phyloP scores from a whole-genome alignment of 2,329 filamentous ascomycete species.

The Colletotrichum sp. region DNA sequence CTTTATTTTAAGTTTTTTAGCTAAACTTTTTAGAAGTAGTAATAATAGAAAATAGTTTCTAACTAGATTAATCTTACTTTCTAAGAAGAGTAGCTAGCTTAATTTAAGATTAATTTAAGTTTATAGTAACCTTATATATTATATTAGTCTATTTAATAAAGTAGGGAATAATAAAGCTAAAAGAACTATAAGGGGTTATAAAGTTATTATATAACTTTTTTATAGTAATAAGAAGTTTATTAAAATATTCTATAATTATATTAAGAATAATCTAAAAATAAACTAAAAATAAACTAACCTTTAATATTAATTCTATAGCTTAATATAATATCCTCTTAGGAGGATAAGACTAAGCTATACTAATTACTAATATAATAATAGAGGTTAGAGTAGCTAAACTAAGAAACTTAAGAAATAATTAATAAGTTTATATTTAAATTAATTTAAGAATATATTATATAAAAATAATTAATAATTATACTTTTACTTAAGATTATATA shows the following conservation, averaged over 20 bases:
- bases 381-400: neutral
- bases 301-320: neutral
- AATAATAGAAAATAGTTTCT: neutral
- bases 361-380: neutral
- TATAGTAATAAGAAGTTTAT: neutral
- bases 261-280: neutral
- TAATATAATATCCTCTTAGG: neutral
- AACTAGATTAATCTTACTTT: neutral
- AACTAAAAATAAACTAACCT: neutral
- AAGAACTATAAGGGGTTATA: neutral
- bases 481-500: neutral
- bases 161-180: neutral
- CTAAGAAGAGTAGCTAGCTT: neutral
- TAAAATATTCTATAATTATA: neutral
- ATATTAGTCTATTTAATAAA: neutral
- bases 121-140: neutral
- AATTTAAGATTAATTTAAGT: neutral
- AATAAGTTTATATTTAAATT: neutral
- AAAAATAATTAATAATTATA: neutral
- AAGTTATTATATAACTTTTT: neutral
- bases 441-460: neutral
- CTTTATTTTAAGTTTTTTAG: neutral
- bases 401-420: neutral
- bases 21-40: neutral
- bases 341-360: neutral